Base-by-base conservation (phyloP, 352 stramenopile species). In the Pilasporangium apinafurcum region DNA sequence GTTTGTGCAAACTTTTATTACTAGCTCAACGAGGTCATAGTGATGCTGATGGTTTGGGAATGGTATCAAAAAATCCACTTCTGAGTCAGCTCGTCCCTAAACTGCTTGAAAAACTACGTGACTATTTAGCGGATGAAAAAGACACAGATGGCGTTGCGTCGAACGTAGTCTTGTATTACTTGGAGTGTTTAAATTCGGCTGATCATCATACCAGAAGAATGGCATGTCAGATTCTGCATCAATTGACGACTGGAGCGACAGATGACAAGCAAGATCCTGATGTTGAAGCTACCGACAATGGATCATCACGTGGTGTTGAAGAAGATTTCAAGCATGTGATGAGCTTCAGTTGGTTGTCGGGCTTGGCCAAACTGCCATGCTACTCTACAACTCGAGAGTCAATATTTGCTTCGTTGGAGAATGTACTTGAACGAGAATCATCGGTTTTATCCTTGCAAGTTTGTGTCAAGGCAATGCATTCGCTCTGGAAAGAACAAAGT, bases 1-100 rank as follows among this genome's bases (percentile, higher is more conserved):
- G 79, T 34, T 59, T 92, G 8, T 92, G 82, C 28, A 70, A 89
- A n/a, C 47, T 94, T 10, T 47, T 94, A 8, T 47, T 94, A 25
- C 59, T 92, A 2, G 75, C 81, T 35, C 25, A 21, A 16, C 14
- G 18, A 4, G 7, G 34, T 26, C 53, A 44, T 16, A 34, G 22
- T 17, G 21, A 52, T 22, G 22, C 37, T 18, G 44, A 54, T 16
- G 38, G 26, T 18, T 28, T 18, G n/a, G 53, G 59, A 16, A 59
- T 51, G 33, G 22, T 53, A 5, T 37, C 66, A 21, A 68, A 65
- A 24, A 48, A 66, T 22, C 59, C 60, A 51, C 51, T 59, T 33
- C 33, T 83, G 18, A 53, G 43, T 22, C 59, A 72, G 29, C 65
- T 88, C 16, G 62, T 85, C 7, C 70, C 79, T 22, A 61, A 66